Evolutionary conservation across 768 basidiomycete genomes (phyloP).

Genomic region (Saitozyma sp.): DNA sequence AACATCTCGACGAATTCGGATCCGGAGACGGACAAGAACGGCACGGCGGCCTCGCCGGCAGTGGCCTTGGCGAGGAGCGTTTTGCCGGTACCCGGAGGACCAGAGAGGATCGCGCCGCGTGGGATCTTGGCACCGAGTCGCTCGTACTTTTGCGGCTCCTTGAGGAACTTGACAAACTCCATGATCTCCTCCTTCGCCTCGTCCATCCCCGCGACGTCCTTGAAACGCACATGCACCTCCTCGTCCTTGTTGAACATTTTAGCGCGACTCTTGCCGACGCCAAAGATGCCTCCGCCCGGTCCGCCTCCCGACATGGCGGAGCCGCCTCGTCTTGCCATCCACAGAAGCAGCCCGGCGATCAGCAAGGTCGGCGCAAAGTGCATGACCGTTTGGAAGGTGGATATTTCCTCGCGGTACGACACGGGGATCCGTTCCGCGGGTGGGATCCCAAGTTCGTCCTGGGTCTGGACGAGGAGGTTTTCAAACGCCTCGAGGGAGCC

Average conservation of each 20-base stretch:
- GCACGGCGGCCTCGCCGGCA: constrained; percentile 94
- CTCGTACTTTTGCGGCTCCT: constrained; percentile 91
- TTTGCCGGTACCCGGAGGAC: constrained; percentile 89
- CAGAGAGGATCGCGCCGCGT: constrained; percentile 53
- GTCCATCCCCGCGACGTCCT: constrained; percentile 99
- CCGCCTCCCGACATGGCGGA: constrained; percentile 61
- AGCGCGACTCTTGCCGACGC: constrained; percentile 91
- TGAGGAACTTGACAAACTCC: constrained; percentile 99
- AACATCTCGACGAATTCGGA: constrained; percentile 99
- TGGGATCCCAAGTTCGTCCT: constrained; percentile 87
- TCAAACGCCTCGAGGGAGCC: constrained; percentile 97
- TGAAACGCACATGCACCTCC: constrained; percentile 87
- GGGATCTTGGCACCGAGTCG: constrained; percentile 92
- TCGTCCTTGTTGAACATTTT: constrained; percentile 97
- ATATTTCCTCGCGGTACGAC: constrained; percentile 92
- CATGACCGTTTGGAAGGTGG: constrained; percentile 73
- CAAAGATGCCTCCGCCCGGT: constrained; percentile 84
- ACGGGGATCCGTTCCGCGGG: constrained; percentile 92
- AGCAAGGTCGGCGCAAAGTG: constrained; percentile 94
- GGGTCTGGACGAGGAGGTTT: constrained; percentile 89
- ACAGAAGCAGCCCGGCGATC: constrained; percentile 84
- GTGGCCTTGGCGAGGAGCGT: constrained; percentile 97
- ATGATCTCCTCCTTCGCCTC: constrained; percentile 99
- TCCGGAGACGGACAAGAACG: constrained; percentile 97
- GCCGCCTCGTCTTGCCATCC: constrained; percentile 71